Base-by-base conservation (phyloP, 2,329 filamentous ascomycete genomes). In the Lecanicillium sp. region DNA sequence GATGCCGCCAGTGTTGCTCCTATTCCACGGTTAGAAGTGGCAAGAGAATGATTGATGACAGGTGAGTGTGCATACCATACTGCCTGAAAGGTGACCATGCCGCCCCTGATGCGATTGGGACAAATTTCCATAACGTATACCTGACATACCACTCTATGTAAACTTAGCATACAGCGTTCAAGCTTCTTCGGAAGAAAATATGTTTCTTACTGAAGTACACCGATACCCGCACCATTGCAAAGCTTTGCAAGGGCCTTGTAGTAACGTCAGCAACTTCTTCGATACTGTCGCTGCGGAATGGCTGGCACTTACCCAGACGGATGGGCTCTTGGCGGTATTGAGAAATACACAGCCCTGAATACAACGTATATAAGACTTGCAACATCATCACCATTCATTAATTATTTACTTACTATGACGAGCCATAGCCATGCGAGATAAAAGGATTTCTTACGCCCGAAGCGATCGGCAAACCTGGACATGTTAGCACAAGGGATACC, bases 61-160 rank as follows among this genome's bases (percentile, higher is more conserved):
- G n/a, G n/a, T n/a, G n/a, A n/a, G n/a, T n/a, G n/a, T n/a, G n/a
- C n/a, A n/a, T n/a, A n/a, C n/a, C 31, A 33, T 4, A 33, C 31
- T 11, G 31, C 31, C 31, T 33, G 31, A 17, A 33, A 33, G 11
- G 31, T 33, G 15, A 33, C 31, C 12, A 33, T n/a, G 6, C 31
- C 31, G 17, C 31, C 31, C 11, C 31, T n/a, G 31, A 33, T 33
- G 8, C 31, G 31, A 17, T 33, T 33, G 12, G 31, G 31, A 11
- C n/a, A 12, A 33, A 33, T 33, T 17, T 33, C 31, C 31, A 33
- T 33, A 12, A 33, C 31, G 17, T 33, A 33, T 8, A 33, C 31
- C 31, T 33, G 31, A 17, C 31, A 33, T 12, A 33, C 31, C 6
- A 33, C 31, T n/a, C n/a, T n/a, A n/a, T n/a, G n/a, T n/a, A n/a